Conservation (phyloP, 2,329 filamentous ascomycete species). For the Emydomyces testavorans region DNA sequence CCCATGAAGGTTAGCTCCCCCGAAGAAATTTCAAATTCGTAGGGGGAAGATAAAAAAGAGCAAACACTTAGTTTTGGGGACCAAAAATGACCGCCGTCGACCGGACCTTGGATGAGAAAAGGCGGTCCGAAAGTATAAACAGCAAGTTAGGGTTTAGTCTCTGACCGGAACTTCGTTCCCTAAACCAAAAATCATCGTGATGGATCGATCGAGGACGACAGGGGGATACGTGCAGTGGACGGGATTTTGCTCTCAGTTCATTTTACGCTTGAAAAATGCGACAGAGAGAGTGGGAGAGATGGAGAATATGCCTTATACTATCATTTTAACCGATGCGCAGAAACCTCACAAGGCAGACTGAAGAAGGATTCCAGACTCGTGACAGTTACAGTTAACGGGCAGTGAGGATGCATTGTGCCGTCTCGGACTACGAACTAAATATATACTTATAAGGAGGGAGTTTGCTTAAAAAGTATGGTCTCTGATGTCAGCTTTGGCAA, state of each 20-base stretch:
- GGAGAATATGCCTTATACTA: slow-evolving; percentile 4
- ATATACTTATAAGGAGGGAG: too few relatives aligned
- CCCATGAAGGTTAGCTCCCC: neutral
- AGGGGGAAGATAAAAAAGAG: neutral
- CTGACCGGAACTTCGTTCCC: neutral
- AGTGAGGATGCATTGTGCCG: too few relatives aligned
- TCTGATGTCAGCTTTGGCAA: neutral
- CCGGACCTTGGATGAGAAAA: too few relatives aligned
- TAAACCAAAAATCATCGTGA: neutral
- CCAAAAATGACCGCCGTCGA: too few relatives aligned
- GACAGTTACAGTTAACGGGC: too few relatives aligned
- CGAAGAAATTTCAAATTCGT: neutral
- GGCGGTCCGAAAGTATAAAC: slow-evolving; percentile 6
- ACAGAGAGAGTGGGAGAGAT: too few relatives aligned
- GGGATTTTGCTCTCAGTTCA: neutral
- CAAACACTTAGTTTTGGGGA: slow-evolving; percentile 3
- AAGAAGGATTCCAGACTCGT: neutral
- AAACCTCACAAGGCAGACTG: slow-evolving; percentile 7
- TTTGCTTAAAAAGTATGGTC: neutral
- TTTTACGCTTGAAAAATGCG: too few relatives aligned
- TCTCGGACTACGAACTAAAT: too few relatives aligned
- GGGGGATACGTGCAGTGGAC: neutral
- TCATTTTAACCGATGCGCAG: neutral
- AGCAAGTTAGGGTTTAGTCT: slow-evolving; percentile 4
- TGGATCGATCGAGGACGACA: neutral